Evolutionary conservation across 2,329 filamentous ascomycete genomes (phyloP), one percentile per base, ranked within the genome.

Genomic region (Huntiella bhutanensis): DNA sequence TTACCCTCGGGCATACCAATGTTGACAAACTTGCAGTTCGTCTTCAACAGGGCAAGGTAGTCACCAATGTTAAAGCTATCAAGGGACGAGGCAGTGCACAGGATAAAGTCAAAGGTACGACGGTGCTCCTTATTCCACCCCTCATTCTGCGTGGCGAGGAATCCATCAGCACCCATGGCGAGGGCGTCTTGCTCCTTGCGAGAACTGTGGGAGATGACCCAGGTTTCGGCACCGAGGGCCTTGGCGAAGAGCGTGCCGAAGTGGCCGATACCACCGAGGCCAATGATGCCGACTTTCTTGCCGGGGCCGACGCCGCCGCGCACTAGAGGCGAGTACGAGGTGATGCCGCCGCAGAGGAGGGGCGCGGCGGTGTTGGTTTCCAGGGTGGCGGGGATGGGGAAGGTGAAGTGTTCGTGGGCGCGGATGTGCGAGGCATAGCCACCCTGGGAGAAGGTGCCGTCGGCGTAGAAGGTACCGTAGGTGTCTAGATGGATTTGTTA

Each of bases 321-420:
- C 49, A 82, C 75, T 1, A 92, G 68, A 0, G 84, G 83, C 40
- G 73, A 78, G 64, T 77, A 92, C 39, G 75, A 75, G 0, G 84
- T 91, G 34, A 88, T 66, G 49, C 84, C 84, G 7, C 82, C 84
- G 59, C 84, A 91, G 51, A 91, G 69, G 79, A 86, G 84, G 1
- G 80, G 81, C 1, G 82, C 83, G 0, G 78, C 81, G 39, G 75
- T 60, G 42, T 64, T 64, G 38, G 68, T 69, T 2, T 65, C 56
- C 22, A 91, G 69, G 37, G 67, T 72, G 8, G 83, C 80, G 5
- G 83, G 84, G 53, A 91, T 87, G 57, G 77, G 78, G 57, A 73
- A 68, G 36, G 72, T 69, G 65, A 68, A 87, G 65, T 86, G 80
- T 61, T 87, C 80, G 61, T 88, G 81, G 1, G 77, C 74, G 53